Percentiles rank a stretch among this genome's conserved stretches.
Conservation (phyloP, 495 filamentous ascomycete species). For the Tuber aestivum region DNA sequence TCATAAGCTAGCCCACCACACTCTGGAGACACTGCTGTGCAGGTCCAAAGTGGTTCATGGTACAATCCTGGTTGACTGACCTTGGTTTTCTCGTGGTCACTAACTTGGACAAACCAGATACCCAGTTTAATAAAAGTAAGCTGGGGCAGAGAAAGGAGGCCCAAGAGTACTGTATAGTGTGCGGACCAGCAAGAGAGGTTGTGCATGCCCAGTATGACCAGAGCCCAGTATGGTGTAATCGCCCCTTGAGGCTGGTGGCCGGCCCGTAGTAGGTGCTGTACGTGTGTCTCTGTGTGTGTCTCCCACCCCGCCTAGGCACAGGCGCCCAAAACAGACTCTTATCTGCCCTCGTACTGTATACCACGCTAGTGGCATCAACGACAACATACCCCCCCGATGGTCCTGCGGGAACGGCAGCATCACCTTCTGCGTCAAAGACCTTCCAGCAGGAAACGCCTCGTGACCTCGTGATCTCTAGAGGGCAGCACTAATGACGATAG, state of each 20-base stretch:
- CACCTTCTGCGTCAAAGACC: background rate
- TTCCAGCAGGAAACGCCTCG: background rate
- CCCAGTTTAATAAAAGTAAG: background rate
- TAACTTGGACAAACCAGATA: background rate
- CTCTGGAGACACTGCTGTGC: background rate
- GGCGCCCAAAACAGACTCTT: background rate
- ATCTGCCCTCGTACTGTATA: background rate
- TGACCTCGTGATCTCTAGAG: background rate
- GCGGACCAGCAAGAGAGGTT: background rate
- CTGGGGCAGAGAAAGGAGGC: background rate
- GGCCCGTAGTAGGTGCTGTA: background rate
- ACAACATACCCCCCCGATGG: background rate
- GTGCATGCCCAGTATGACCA: background rate
- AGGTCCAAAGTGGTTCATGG: background rate
- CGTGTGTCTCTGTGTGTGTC: background rate
- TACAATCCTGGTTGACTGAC: background rate
- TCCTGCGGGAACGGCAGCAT: background rate
- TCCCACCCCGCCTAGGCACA: background rate
- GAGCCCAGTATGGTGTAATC: background rate
- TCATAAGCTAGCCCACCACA: background rate
- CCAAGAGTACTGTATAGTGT: background rate
- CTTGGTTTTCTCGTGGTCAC: background rate
- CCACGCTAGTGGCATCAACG: background rate
- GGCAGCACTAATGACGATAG: background rate
- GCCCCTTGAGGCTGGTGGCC: background rate